Conservation (phyloP, 768 basidiomycete species). For the Kwoniella shandongensis region DNA sequence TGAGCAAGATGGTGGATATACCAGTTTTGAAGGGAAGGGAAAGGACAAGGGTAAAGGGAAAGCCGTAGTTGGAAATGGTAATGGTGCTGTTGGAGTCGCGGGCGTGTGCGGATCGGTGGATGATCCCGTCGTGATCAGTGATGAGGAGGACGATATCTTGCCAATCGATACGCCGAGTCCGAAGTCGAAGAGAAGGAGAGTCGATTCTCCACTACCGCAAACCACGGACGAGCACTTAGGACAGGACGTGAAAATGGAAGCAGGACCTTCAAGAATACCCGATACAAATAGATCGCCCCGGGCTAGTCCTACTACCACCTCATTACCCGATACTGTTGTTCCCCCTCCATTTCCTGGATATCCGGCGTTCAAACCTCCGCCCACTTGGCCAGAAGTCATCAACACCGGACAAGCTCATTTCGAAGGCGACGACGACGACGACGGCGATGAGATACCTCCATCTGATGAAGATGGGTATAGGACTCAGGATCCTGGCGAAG, state of each 20-base stretch:
- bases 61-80: constrained; percentile 13
- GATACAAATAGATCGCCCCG: too few species aligned
- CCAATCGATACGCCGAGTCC: background rate
- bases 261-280: constrained; percentile 9
- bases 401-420: constrained; percentile 23
- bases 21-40: too few species aligned
- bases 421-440: constrained; percentile 17
- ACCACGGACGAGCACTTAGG: too few species aligned
- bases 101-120: constrained; percentile 21
- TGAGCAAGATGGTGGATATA: background rate
- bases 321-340: too few species aligned
- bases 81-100: constrained; percentile 14
- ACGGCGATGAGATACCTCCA: constrained; percentile 16
- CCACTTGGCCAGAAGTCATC: constrained; percentile 44
- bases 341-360: constrained; percentile 23
- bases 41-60: constrained; percentile 19
- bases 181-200: constrained; percentile 7
- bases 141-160: constrained; percentile 27
- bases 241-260: constrained; percentile 6
- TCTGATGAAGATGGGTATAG: constrained; percentile 18
- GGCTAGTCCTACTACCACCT: too few species aligned
- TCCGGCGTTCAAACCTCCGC: constrained; percentile 32
- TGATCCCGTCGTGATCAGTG: constrained; percentile 50
- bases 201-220: background rate
- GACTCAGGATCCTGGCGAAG: constrained; percentile 18